Base-by-base conservation (phyloP, 768 basidiomycete species). In the Kwoniella shandongensis region DNA sequence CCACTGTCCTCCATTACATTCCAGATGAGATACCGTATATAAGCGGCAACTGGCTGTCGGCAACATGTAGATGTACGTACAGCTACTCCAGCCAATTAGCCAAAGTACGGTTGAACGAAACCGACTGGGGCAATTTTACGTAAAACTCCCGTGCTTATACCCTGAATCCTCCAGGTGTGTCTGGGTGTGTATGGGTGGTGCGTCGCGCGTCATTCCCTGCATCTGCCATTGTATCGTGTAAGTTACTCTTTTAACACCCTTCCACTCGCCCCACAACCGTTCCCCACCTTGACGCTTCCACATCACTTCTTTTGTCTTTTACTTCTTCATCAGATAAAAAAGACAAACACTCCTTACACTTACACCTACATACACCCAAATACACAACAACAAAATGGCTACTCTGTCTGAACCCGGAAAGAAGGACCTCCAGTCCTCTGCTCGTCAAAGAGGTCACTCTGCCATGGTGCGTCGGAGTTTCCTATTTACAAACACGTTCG, bases 401-500 rank as follows among this genome's bases (percentile, higher is more conserved):
- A 61, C 65, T 52, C 65, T 70, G n/a, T 32, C 59, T 46, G 61
- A 51, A 42, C 50, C 54, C n/a, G 35, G 54, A 30, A 54, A 55
- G 47, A 61, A 65, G 25, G 62, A 66, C 45, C 27, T 32, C 32
- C 32, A 47, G 20, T 13, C 54, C 38, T 53, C 61, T 36, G 69
- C 69, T 46, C 48, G 72, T 40, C 72, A 74, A 44, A 62, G 72
- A 45, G 67, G 63, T 61, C 66, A 68, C 30, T 65, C 69, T 38
- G 65, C 72, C 20, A 62, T 74, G 36, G 72, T 73, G 53, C 30
- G 72, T 66, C 42, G 35, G n/a, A n/a, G n/a, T n/a, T n/a, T n/a
- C 23, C 5, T 30, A n/a, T 13, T 22, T 10, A 22, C 15, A 3
- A 48, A 17, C 25, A 5, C 29, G 27, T 25, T 30, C 46, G 8